These are phyloP conservation scores for Aspergillus costaricaensis DNA, from an alignment of 2,329 filamentous ascomycete species.

Conservation along the genomic window DNA sequence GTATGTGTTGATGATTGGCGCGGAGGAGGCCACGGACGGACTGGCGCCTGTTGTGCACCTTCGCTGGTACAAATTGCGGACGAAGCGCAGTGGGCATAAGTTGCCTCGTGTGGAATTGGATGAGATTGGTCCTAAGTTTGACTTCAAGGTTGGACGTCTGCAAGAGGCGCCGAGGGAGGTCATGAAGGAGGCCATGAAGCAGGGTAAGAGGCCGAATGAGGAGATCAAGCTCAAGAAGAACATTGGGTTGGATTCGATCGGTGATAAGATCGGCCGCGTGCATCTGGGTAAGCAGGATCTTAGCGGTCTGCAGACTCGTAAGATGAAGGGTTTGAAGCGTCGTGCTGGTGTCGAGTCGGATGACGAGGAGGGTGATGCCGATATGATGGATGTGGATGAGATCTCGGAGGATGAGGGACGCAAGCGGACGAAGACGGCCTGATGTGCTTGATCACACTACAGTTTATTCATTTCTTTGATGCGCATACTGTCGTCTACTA, in stretches of 20 bases:
- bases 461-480: slow-evolving; percentile 28
- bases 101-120: slow-evolving; percentile 89
- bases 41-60: slow-evolving; percentile 57
- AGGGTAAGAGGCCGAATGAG: slow-evolving; percentile 64
- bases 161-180: slow-evolving; percentile 75
- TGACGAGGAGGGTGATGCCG: slow-evolving; percentile 53
- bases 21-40: slow-evolving; percentile 61
- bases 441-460: slow-evolving; percentile 25
- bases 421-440: slow-evolving; percentile 37
- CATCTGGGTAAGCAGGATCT: slow-evolving; percentile 92
- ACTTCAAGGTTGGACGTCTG: slow-evolving; percentile 81
- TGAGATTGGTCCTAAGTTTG: slow-evolving; percentile 92
- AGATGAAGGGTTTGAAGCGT: slow-evolving; percentile 99
- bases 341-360: slow-evolving; percentile 64
- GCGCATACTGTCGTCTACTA: slow-evolving; percentile 15
- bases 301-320: slow-evolving; percentile 82
- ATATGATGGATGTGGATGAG: slow-evolving; percentile 51
- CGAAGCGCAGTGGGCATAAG: slow-evolving; percentile 81
- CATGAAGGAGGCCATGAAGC: slow-evolving; percentile 89
- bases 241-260: slow-evolving; percentile 83
- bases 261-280: slow-evolving; percentile 93
- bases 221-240: slow-evolving; percentile 85
- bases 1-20: slow-evolving; percentile 81
- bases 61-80: slow-evolving; percentile 81
- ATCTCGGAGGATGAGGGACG: slow-evolving; percentile 38